Evolutionary conservation across 306 rosid species (phyloP).

Genomic region (Glycine soja): DNA sequence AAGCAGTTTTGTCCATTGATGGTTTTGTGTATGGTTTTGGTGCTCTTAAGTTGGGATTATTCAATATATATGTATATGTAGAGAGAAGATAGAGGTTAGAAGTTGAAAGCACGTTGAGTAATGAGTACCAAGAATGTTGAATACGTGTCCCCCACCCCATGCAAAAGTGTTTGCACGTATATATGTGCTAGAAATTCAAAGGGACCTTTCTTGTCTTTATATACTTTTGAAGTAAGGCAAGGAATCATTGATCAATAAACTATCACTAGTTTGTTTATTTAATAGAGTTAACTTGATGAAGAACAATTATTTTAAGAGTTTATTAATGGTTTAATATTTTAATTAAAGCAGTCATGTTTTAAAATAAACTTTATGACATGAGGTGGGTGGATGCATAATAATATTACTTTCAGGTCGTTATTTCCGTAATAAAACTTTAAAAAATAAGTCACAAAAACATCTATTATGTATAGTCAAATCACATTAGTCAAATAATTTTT

Average conservation of each 20-base stretch:
- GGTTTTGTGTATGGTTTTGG: background rate
- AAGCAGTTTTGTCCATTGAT: constrained; percentile 46
- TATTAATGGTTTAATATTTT: background rate
- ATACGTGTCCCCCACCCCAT: constrained; percentile 38
- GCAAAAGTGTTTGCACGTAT: constrained; percentile 34
- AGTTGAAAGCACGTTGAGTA: constrained; percentile 43
- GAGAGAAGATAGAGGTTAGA: background rate
- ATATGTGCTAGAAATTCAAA: constrained; percentile 16
- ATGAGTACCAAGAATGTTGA: background rate
- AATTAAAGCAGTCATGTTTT: background rate
- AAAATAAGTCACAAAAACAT: no score
- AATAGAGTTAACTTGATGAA: background rate
- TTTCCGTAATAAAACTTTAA: no score
- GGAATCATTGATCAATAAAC: background rate
- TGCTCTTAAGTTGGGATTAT: background rate
- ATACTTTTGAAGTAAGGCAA: background rate
- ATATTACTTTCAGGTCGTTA: background rate
- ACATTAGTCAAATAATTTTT: no score
- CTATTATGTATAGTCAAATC: no score
- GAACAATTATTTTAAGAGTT: background rate
- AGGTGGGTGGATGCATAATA: background rate
- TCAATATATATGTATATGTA: background rate
- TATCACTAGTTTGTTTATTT: background rate
- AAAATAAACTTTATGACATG: background rate
- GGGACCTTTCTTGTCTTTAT: background rate